Base-by-base conservation (phyloP, 768 basidiomycete genomes). In the Daedaleopsis sinensis region DNA sequence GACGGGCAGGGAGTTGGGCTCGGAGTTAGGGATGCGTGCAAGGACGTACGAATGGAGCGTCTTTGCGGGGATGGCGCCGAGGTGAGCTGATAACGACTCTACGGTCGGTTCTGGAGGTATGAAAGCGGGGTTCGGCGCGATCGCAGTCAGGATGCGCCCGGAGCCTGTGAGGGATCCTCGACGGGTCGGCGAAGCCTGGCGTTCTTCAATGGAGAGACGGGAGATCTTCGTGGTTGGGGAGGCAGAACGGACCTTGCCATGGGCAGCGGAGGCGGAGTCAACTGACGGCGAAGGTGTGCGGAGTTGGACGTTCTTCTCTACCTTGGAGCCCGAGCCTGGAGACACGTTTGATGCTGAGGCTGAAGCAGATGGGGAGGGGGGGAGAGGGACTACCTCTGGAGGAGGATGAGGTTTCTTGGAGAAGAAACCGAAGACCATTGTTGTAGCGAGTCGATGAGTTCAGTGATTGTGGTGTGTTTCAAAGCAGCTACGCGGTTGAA, bases 31-130 rank as follows among this genome's bases (percentile, higher is more conserved):
- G 54, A 91, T 76, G 61, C 80, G 82, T 2, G 82, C 60, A 37
- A 91, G 77, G 36, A 82, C 80, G 73, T 89, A 90, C 1, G 80
- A 60, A 68, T 90, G 87, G 0, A 91, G 77, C 0, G 80, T 85
- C 72, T 89, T 87, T 8, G 89, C 77, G 12, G 90, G 90, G 43
- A 91, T 80, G 13, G 84, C 78, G 35, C 77, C 70, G 68, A 91
- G 77, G 62, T 88, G 80, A 7, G 81, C 68, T 48, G 79, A 74
- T 1, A 91, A 75, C 13, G 76, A 64, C 36, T 64, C 63, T 3
- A 65, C 65, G 67, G 32, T 85, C 79, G 63, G 72, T 42, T 72
- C 73, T 50, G 71, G 71, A 2, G 68, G 65, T 35, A 65, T 60
- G 32, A 62, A 64, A 5, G 47, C 51, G 36, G 59, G 63, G 52